A percentile compares a stretch with the other conserved stretches of the same genome.
Evolutionary conservation across 2,329 filamentous ascomycete genomes (phyloP).

Genomic region (Xylariaceae sp.): DNA sequence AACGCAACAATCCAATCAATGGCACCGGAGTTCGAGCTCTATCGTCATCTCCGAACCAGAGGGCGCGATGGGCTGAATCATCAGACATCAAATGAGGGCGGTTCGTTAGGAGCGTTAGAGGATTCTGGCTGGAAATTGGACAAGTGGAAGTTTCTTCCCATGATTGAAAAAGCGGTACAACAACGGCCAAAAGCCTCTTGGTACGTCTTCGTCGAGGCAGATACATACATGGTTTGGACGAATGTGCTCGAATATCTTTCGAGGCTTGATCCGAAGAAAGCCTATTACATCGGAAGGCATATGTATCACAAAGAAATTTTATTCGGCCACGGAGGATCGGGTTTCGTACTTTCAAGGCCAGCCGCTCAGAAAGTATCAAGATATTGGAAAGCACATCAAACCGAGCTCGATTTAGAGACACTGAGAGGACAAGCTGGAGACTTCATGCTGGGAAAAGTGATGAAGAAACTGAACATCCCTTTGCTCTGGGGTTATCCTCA

Average conservation of each 20-base stretch:
- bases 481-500: constrained; percentile 23
- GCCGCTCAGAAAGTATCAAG: constrained; percentile 31
- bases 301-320: constrained; percentile 31
- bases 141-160: constrained; percentile 42
- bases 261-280: constrained; percentile 28
- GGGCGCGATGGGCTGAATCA: constrained; percentile 25
- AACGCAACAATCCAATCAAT: constrained; percentile 16
- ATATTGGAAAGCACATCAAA: constrained; percentile 11
- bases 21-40: constrained; percentile 18
- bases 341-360: constrained; percentile 32
- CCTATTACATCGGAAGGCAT: constrained; percentile 35
- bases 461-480: constrained; percentile 15
- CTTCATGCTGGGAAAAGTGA: constrained; percentile 19
- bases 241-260: constrained; percentile 34
- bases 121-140: constrained; percentile 37
- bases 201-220: constrained; percentile 40
- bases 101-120: constrained; percentile 35
- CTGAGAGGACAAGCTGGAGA: constrained; percentile 20
- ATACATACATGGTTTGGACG: constrained; percentile 37
- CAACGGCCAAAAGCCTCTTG: constrained; percentile 36
- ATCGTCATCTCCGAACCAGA: constrained; percentile 18
- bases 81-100: constrained; percentile 33
- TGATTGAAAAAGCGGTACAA: constrained; percentile 35
- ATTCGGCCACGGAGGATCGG: constrained; percentile 39
- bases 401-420: constrained; percentile 15